These are phyloP conservation scores for Kodamaea kaohsiungensis DNA, from an alignment of 805 yeast species.

Conservation along the genomic window DNA sequence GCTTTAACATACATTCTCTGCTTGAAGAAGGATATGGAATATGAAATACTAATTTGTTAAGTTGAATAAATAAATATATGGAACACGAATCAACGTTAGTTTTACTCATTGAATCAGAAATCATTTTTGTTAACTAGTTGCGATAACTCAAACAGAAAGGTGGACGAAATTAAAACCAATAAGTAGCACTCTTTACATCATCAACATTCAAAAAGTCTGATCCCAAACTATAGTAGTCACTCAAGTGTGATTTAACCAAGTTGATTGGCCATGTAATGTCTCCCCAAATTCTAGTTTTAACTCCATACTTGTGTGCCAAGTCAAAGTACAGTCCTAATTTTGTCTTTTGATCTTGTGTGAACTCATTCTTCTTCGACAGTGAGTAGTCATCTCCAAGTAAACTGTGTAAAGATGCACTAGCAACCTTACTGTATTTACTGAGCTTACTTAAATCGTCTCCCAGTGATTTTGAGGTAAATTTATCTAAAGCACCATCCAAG, in stretches of 20 bases:
- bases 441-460: constrained; percentile 24
- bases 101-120: too few relatives aligned
- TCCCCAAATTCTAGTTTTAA: constrained; percentile 70
- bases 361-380: constrained; percentile 21
- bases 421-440: constrained; percentile 34
- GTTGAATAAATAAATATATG: too few relatives aligned
- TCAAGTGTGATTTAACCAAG: constrained; percentile 49
- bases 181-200: constrained; percentile 48
- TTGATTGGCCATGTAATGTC: constrained; percentile 65
- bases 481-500: constrained; percentile 53
- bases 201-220: constrained; percentile 66
- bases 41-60: too few relatives aligned
- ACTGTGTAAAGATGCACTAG: constrained; percentile 44
- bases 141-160: too few relatives aligned
- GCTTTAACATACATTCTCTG: too few relatives aligned
- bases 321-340: constrained; percentile 29
- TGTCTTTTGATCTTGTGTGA: constrained; percentile 33
- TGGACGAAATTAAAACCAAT: constrained; percentile 1
- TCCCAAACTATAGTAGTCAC: constrained; percentile 46
- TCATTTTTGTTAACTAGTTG: too few relatives aligned
- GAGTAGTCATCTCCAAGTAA: constrained; percentile 26
- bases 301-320: constrained; percentile 49
- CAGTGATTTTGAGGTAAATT: constrained; percentile 21
- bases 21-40: too few relatives aligned
- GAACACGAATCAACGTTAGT: too few relatives aligned